phyloP scores from a whole-genome alignment of 1,284 basidiomycete species.

The Nidula niveotomentosa region DNA sequence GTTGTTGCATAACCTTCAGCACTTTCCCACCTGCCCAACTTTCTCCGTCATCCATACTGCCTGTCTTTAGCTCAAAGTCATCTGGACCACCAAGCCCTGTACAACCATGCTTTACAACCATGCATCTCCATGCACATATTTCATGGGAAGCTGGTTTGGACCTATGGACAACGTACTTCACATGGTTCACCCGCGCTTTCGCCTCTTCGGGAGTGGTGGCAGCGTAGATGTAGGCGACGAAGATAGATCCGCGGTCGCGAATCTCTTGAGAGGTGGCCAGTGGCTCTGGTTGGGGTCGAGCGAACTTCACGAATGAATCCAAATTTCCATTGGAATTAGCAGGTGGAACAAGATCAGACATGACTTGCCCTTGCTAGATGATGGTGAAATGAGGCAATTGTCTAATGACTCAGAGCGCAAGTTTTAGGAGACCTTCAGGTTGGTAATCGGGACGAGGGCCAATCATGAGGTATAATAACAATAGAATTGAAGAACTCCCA shows the following conservation, averaged over 20 bases:
- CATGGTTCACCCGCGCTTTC: slow-evolving; percentile 41
- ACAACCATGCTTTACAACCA: slow-evolving; percentile 65
- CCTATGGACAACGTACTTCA: slow-evolving; percentile 53
- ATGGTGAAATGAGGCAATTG: no score
- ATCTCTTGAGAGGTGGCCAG: slow-evolving; percentile 71
- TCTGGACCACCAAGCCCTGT: slow-evolving; percentile 70
- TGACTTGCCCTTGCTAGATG: no score
- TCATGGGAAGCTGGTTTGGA: slow-evolving; percentile 63
- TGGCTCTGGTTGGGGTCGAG: slow-evolving; percentile 44
- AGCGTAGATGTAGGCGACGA: slow-evolving; percentile 60
- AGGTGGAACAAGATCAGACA: not conserved
- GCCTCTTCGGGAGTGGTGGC: slow-evolving; percentile 50
- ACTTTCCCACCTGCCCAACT: slow-evolving; percentile 64
- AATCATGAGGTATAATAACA: no score
- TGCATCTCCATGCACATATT: slow-evolving; percentile 74
- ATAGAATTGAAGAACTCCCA: no score
- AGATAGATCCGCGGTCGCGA: slow-evolving; percentile 67
- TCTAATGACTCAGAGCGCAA: no score
- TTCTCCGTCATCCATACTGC: slow-evolving; percentile 72
- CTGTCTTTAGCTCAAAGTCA: slow-evolving; percentile 66
- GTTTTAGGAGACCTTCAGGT: no score
- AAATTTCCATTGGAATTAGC: slow-evolving; percentile 24
- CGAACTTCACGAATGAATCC: slow-evolving; percentile 52
- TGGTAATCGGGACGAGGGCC: no score
- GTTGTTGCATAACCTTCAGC: slow-evolving; percentile 67